phyloP scores from a whole-genome alignment of 139 green algal genomes.

The Pleodorina starrii region DNA sequence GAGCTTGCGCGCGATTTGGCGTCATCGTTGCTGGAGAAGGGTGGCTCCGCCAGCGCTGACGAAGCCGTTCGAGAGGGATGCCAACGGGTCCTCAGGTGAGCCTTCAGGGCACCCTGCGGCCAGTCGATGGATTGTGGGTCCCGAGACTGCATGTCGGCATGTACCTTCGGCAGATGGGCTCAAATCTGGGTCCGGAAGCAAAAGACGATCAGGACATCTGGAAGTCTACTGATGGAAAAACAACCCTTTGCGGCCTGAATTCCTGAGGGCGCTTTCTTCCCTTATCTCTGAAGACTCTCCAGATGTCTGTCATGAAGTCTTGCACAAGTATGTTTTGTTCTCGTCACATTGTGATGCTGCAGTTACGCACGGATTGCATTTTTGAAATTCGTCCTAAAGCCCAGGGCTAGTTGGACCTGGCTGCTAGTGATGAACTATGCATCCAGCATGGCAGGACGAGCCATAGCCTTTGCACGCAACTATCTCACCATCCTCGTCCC shows the following conservation, averaged over 20 bases:
- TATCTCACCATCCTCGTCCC: no score
- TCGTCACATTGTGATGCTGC: no score
- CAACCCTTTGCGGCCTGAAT: conserved; percentile 30
- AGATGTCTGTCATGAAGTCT: no score
- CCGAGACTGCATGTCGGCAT: neutral
- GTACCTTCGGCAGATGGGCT: no score
- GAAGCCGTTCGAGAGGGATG: neutral
- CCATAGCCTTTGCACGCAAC: no score
- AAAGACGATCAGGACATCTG: neutral
- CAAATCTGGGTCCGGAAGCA: no score
- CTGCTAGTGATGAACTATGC: no score
- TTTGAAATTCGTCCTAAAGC: no score
- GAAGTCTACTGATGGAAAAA: conserved; percentile 40
- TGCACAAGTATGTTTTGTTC: no score
- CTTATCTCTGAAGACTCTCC: conserved; percentile 51
- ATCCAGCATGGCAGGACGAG: no score
- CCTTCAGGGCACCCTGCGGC: neutral
- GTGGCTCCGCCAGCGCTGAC: neutral
- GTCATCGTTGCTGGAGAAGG: conserved; percentile 35
- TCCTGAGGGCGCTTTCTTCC: conserved; percentile 40
- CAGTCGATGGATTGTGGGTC: neutral
- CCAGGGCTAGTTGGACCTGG: no score
- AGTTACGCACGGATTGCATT: no score
- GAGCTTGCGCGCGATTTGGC: neutral
- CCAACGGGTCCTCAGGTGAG: conserved; percentile 21